Conservation (phyloP, 1,284 basidiomycete genomes). For the Trichosporon sp. region DNA sequence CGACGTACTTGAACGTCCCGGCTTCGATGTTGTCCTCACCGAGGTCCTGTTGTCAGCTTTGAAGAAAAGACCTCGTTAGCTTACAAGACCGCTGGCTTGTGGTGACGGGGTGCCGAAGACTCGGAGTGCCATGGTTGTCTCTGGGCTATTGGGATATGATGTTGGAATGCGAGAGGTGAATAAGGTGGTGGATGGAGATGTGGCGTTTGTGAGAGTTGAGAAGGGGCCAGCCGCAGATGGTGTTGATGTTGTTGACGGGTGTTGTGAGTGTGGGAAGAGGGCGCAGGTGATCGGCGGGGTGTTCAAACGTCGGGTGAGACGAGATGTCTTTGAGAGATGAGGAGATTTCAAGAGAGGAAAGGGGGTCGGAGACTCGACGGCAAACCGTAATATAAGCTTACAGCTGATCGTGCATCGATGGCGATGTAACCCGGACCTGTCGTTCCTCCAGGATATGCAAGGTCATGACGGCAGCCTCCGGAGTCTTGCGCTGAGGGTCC, state of each 20-base stretch:
- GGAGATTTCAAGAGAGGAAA: background rate
- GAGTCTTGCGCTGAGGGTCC: background rate
- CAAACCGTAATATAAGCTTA: constrained; percentile 1
- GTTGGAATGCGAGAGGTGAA: background rate
- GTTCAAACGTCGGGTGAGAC: background rate
- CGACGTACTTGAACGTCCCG: background rate
- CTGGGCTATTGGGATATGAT: background rate
- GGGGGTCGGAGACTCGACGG: background rate
- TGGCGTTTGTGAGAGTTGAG: background rate
- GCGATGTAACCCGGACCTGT: background rate
- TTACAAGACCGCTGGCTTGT: background rate
- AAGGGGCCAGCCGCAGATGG: background rate
- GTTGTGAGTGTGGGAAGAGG: background rate
- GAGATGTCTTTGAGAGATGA: background rate
- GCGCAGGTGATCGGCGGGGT: background rate
- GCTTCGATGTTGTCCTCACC: background rate
- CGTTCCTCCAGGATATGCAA: background rate
- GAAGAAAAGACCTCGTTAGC: background rate
- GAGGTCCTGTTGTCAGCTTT: background rate
- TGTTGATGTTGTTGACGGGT: background rate
- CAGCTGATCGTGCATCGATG: background rate
- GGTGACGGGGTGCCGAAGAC: constrained; percentile 1
- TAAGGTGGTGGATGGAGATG: background rate
- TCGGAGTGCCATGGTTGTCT: background rate
- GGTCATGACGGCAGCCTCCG: background rate